A percentile compares a stretch with the other conserved stretches of the same genome.
phyloP scores from a whole-genome alignment of 768 basidiomycete species.

The Russula sp. region DNA sequence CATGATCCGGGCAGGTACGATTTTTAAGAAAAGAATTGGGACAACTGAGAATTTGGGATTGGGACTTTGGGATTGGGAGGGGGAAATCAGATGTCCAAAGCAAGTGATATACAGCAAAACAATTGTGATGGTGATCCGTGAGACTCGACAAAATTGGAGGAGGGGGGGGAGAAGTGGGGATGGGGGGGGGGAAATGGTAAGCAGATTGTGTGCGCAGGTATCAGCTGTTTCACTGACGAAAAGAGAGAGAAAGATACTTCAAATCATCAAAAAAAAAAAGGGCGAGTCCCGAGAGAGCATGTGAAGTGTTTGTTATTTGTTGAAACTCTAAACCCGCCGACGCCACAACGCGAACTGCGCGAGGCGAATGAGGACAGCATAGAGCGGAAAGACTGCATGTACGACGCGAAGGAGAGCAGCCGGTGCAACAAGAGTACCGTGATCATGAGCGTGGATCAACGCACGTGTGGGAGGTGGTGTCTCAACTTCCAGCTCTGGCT shows the following conservation, averaged over 20 bases:
- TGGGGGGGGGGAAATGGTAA: background rate
- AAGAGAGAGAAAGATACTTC: background rate
- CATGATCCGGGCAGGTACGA: background rate
- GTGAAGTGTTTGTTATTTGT: background rate
- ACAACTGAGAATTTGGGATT: background rate
- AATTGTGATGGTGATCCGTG: conserved; percentile 14
- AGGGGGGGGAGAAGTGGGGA: background rate
- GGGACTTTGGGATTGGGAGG: background rate
- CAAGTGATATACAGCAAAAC: conserved; percentile 18
- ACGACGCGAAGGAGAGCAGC: conserved; percentile 12
- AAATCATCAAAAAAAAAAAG: background rate
- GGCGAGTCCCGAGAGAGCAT: background rate
- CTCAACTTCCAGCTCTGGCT: conserved; percentile 4
- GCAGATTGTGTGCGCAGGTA: conserved; percentile 11
- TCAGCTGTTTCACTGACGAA: conserved; percentile 5
- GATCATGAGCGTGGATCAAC: background rate
- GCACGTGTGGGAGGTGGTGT: background rate
- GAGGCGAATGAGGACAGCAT: conserved; percentile 16
- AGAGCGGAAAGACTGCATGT: conserved; percentile 15
- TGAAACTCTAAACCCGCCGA: conserved; percentile 1
- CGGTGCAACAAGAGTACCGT: background rate
- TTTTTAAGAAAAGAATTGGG: background rate
- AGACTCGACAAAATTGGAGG: background rate
- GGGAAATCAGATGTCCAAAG: background rate
- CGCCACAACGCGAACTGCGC: conserved; percentile 11